Evolutionary conservation across 2,329 filamentous ascomycete species (phyloP), one percentile per base, ranked within the genome.

Genomic region (Epichloe sp.): DNA sequence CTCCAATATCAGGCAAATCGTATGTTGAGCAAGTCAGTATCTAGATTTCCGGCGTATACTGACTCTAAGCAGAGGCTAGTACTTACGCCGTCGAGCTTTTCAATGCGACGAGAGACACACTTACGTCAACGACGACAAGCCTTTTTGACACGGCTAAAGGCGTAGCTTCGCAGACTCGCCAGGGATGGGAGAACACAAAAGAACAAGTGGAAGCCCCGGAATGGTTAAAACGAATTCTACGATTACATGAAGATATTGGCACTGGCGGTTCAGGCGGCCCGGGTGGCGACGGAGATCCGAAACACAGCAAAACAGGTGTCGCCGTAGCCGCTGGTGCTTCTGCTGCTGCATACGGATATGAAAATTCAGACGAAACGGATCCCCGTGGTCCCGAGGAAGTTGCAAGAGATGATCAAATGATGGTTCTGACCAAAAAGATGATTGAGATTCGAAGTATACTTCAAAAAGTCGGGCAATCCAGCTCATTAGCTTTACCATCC

Each of bases 401-500:
- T 47, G 87, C 88, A 17, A 82, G 82, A 60, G 93, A 98, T 61
- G 93, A 98, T 65, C 93, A 98, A 68, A 98, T 98, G 91, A 98
- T 98, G 93, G 77, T 96, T 58, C 74, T 98, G 62, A 98, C 94
- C 2, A 91, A 93, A 72, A 97, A 97, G 71, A 98, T 98, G 93
- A 98, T 98, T 62, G 93, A 98, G 72, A 97, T 98, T 52, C 78
- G 94, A 58, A 90, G 84, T 58, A 88, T 98, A 52, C 75, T 98
- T 23, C 86, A 94, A 62, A 88, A 84, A 26, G 86, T 98, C 45
- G 94, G 90, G 36, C 91, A 98, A 71, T 94, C 90, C 0, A 88
- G 85, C 57, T 82, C 87, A 3, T 73, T 98, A 56, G 91, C 86
- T 1, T 72, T 98, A 21, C 93, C 93, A 0, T 97, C 94, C 0